Percentiles rank a stretch among this genome's conserved stretches.
Conservation (phyloP, 768 basidiomycete genomes). For the Butyriboletus loyo region DNA sequence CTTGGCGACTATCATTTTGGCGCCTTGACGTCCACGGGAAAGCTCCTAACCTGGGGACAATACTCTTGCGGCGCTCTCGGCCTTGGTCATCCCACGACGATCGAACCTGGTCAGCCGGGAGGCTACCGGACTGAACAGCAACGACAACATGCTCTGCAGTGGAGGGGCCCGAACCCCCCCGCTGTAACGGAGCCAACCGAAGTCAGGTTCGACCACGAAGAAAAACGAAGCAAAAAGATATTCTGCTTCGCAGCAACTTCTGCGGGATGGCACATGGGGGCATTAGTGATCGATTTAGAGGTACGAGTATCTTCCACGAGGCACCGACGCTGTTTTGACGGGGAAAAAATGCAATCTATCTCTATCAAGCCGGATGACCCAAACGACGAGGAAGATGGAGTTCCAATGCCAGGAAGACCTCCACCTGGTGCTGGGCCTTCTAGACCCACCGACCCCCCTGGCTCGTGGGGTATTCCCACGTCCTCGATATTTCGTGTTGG, state of each 20-base stretch:
- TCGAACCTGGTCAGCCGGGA: constrained; percentile 56
- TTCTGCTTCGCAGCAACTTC: constrained; percentile 84
- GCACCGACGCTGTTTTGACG: not conserved
- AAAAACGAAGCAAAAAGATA: constrained; percentile 46
- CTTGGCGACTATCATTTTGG: constrained; percentile 92
- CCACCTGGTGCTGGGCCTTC: constrained; percentile 22
- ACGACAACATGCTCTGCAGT: constrained; percentile 26
- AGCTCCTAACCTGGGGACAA: constrained; percentile 77
- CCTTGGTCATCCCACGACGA: constrained; percentile 65
- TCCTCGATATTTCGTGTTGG: constrained; percentile 49
- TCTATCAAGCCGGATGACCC: constrained; percentile 30
- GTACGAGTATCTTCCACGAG: constrained; percentile 33
- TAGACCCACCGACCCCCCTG: constrained; percentile 8
- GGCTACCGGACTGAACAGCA: constrained; percentile 47
- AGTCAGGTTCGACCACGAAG: constrained; percentile 67
- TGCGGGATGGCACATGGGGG: constrained; percentile 90
- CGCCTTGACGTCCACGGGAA: constrained; percentile 76
- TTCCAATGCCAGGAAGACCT: constrained; percentile 34
- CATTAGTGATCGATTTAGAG: constrained; percentile 82
- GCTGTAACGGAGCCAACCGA: constrained; percentile 58
- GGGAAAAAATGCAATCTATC: not conserved
- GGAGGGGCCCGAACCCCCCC: constrained; percentile 30
- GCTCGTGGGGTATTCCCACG: constrained; percentile 16
- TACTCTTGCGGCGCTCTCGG: constrained; percentile 82
- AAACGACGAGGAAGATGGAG: constrained; percentile 33